Conservation (phyloP, 441 rosid species). For the Corymbia citriodora region DNA sequence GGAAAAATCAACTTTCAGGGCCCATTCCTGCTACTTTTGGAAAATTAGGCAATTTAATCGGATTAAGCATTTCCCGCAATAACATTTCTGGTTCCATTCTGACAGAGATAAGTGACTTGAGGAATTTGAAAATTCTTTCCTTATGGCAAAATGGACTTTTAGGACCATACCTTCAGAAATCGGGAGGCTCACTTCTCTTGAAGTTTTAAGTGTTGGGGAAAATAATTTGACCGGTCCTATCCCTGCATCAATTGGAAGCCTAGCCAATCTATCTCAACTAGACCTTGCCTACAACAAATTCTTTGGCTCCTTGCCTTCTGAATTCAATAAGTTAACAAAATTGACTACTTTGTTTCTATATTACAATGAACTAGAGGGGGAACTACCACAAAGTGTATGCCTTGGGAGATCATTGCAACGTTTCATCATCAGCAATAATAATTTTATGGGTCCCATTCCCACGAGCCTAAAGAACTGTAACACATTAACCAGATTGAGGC, state of each 20-base stretch:
- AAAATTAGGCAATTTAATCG: too few species aligned
- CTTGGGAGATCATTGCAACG: background rate
- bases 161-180: background rate
- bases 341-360: fast-evolving
- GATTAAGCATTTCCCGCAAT: too few species aligned
- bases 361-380: background rate
- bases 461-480: background rate
- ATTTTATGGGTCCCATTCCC: background rate
- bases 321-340: background rate
- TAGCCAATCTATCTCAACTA: fast-evolving
- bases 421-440: fast-evolving
- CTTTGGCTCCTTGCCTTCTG: background rate
- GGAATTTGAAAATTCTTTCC: too few species aligned
- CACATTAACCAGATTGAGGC: background rate
- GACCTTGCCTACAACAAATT: fast-evolving
- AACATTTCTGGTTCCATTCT: too few species aligned
- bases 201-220: too few species aligned
- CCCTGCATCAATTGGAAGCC: background rate
- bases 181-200: background rate
- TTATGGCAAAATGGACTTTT: background rate
- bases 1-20: too few species aligned
- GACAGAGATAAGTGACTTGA: too few species aligned
- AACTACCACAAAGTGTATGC: background rate
- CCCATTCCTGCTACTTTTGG: too few species aligned
- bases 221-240: too few species aligned